Base-by-base conservation (phyloP, 1,139 yeast genomes). In the Pichia sp. region DNA sequence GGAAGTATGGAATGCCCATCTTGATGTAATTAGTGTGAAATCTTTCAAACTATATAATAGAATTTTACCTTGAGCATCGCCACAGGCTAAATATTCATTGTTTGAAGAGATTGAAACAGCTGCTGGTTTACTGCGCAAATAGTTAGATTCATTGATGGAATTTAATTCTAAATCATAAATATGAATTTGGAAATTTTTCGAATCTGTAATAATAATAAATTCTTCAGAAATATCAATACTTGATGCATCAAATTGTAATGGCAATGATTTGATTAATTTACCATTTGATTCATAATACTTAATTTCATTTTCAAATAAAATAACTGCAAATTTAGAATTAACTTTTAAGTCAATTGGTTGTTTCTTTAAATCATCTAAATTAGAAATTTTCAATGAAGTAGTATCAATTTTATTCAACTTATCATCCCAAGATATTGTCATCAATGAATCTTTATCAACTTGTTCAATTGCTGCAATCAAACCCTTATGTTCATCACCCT, bases 1-100 rank as follows among this genome's bases (percentile, higher is more conserved):
- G 53, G 96, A 84, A 3, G 91, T 86, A 67, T 95, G 97, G 81
- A 87, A 91, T 0, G 96, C 85, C 99, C 99, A 93, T 65, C 98
- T 80, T 0, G 95, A 81, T 1, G 98, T 90, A 46, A 86, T 80
- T 9, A 87, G 73, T 9, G 77, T 63, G 43, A 75, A 79, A 47
- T 81, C 82, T 1, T 70, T 68, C 19, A 80, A 67, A 56, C 81
- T 77, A 69, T 82, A 89, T 33, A 89, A 73, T 16, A 84, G 71
- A 59, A 89, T 87, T 67, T 93, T 93, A 42, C 99, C 99, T 46
- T 86, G 73, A 5, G 79, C 74, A 64, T 91, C 98, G 48, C 97
- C 97, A 28, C 85, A 88, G 0, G 98, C 98, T 29, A 85, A 73
- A 56, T 73, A 77, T 55, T 75, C 70, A 14, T 82, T 86, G 59